Base-by-base conservation (phyloP, 176 grass and related monocot genomes). In the Triticum urartu region DNA sequence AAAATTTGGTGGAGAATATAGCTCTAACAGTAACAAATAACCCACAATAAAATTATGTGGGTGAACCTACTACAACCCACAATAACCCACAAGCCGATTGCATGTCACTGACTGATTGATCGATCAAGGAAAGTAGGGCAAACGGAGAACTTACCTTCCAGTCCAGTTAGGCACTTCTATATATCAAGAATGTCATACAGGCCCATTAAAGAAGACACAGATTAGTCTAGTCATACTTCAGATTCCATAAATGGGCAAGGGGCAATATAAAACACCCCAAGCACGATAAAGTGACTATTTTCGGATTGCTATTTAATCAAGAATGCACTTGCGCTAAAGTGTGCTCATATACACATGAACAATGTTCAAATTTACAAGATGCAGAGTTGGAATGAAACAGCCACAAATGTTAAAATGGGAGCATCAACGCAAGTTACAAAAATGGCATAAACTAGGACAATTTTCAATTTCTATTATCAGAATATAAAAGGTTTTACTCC, bases 121-220 rank as follows among this genome's bases (percentile, higher is more conserved):
- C 58, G 18, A 81, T 89, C 43, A 76, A 81, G 26, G 21, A 47
- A 47, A 84, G 30, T 64, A 48, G 18, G 67, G 71, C 60, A 89
- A 59, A 68, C 36, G 86, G n/a, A 80, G 61, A 79, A 88, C 86
- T 91, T 88, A 91, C 90, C 90, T 91, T 85, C 48, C 86, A 82
- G 82, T 85, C 86, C 86, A 77, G 85, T 62, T 81, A 88, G 77
- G 78, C 82, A 85, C 77, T 85, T 72, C 71, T 85, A 91, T 87
- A 84, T 62, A 85, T 81, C 81, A 85, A 91, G 85, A 88, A 56
- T 33, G 78, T 91, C 80, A 90, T 80, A 90, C 18, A 87, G 47
- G 77, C 56, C 77, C 69, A 81, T 77, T 48, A 69, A 72, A 78
- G 52, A 88, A 77, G 72, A 91, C 39, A 88, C 58, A 75, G 47